Evolutionary conservation across 2,329 filamentous ascomycete genomes (phyloP), one percentile per base, ranked within the genome.

Genomic region (Podosphaera xanthii): DNA sequence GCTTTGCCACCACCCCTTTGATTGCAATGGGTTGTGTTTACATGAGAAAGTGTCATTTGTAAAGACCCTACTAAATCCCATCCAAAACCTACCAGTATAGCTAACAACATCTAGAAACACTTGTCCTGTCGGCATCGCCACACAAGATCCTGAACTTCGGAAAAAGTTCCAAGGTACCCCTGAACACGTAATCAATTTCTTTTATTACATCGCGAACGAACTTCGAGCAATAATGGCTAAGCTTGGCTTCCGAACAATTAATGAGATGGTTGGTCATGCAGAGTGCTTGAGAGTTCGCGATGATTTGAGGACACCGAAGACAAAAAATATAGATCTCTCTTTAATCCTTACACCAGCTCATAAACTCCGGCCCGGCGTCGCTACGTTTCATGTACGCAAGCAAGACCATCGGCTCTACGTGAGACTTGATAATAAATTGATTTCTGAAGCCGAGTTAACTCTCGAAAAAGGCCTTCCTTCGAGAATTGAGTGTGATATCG

Each of bases 21-120:
- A 96, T 96, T 66, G 91, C 91, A 59, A 92, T 97, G 87, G 91
- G 91, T 14, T 97, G 90, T 69, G 87, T 97, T 62, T 87, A 95
- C 76, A 95, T 96, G 89, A 69, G 89, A 0, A 90, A 90, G 68
- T 65, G 63, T 61, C 64, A 64, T 38, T 35, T 53, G 34, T 58
- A 42, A 35, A 31, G 9, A 44, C 1, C 3, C 22, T 14, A 9
- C 33, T 33, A 33, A 52, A 52, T 52, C 14, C 9, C 7, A 50
- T 12, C 33, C 9, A 12, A 2, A 1, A 34, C 3, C 4, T 14
- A 6, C 31, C 5, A 8, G 22, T n/a, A 44, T 9, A 31, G 40
- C 54, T 57, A 34, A 57, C 30, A n/a, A 53, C 48, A 59, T 62
- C 66, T 65, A 67, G 78, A 58, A 94, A 92, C 69, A 89, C 86